Conservation (phyloP, 495 filamentous ascomycete genomes). For the Aspergillus cristatus region DNA sequence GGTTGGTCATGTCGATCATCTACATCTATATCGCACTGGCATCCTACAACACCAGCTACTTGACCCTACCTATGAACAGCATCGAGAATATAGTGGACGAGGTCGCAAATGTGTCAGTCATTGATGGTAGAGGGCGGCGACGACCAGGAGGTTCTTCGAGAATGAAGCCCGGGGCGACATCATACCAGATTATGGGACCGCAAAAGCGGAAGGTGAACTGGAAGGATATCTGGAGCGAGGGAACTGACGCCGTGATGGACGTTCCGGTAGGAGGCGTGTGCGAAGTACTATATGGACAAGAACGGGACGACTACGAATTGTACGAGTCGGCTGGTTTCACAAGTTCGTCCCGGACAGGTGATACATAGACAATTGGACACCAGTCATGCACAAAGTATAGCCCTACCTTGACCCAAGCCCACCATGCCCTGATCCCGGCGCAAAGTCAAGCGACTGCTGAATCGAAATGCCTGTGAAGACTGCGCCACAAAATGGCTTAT, state of each 20-base stretch:
- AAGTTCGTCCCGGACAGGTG: constrained; percentile 1
- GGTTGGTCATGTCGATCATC: constrained; percentile 76
- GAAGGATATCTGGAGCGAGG: constrained; percentile 75
- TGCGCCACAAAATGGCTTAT: no score
- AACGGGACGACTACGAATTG: constrained; percentile 28
- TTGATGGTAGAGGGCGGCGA: constrained; percentile 62
- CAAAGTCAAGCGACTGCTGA: no score
- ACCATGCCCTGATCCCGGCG: no score
- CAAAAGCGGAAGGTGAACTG: constrained; percentile 52
- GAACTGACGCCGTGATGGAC: constrained; percentile 97
- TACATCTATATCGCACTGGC: constrained; percentile 95
- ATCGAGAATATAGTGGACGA: constrained; percentile 92
- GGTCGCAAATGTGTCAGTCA: constrained; percentile 71
- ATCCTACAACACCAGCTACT: constrained; percentile 77
- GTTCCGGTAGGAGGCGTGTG: constrained; percentile 94
- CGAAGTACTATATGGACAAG: constrained; percentile 58
- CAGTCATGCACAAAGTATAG: no score
- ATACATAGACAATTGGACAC: neutral
- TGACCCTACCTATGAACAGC: constrained; percentile 71
- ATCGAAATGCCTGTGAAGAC: no score
- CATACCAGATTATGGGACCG: constrained; percentile 38
- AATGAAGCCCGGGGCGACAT: constrained; percentile 38
- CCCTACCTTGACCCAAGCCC: no score
- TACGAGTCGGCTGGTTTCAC: constrained; percentile 3
- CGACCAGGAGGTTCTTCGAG: constrained; percentile 32